Evolutionary conservation across 371 early-diverging fungal species (phyloP).

Genomic region (Synchytrium microbalum): DNA sequence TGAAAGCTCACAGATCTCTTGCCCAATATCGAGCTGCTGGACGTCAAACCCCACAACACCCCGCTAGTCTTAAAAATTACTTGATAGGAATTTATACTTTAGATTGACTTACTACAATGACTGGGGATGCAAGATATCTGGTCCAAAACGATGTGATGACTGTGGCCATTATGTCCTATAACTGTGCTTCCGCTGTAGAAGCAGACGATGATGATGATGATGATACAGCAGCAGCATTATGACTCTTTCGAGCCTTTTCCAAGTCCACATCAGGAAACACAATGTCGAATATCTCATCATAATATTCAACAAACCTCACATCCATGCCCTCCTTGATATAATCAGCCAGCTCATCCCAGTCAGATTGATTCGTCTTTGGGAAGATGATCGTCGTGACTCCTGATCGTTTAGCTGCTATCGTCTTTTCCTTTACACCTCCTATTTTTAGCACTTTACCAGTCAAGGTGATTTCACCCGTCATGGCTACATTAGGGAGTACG

Average conservation of each 20-base stretch:
- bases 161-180: no score
- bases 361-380: conserved; percentile 81
- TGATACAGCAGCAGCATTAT: no score
- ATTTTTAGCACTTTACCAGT: conserved; percentile 95
- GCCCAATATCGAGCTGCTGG: no score
- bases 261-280: conserved; percentile 21
- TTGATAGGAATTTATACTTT: no score
- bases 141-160: no score
- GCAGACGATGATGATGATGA: no score
- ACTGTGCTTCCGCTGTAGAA: no score
- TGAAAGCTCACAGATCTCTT: no score
- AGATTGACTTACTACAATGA: no score
- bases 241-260: background rate
- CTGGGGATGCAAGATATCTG: no score
- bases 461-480: conserved; percentile 96
- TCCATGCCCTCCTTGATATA: conserved; percentile 84
- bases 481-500: conserved; percentile 72
- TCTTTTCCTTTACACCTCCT: conserved; percentile 95
- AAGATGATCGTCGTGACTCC: conserved; percentile 82
- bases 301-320: conserved; percentile 76
- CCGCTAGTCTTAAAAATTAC: no score
- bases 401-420: conserved; percentile 93
- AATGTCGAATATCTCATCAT: conserved; percentile 43
- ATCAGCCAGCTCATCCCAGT: conserved; percentile 91
- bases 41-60: no score